Percentiles rank a stretch among this genome's conserved stretches.
These are phyloP conservation scores for Syncephalastrum monosporum DNA, from an alignment of 371 early-diverging fungal species.

Conservation along the genomic window DNA sequence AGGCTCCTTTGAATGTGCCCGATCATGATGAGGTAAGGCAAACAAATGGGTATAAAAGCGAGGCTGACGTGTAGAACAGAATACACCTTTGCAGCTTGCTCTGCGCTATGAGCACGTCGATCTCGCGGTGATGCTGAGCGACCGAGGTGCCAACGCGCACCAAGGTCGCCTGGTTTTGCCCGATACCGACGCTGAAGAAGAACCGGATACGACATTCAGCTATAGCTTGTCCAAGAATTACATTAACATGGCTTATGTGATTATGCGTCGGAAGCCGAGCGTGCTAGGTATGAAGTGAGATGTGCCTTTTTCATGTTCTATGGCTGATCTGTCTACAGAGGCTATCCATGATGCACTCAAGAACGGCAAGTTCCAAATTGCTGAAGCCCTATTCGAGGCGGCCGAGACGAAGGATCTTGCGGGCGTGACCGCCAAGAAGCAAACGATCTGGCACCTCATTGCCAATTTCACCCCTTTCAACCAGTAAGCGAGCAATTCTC, in stretches of 20 bases:
- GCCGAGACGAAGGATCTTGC: constrained; percentile 16
- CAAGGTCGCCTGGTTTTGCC: constrained; percentile 6
- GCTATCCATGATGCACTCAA: constrained; percentile 47
- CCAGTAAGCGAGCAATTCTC: constrained; percentile 13
- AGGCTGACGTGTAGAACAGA: constrained; percentile 19
- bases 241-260: constrained; percentile 56
- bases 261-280: constrained; percentile 38
- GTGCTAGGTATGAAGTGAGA: constrained; percentile 28
- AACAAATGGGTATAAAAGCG: neutral
- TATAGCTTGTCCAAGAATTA: constrained; percentile 40
- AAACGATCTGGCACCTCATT: constrained; percentile 51
- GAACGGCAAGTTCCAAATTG: constrained; percentile 55
- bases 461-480: constrained; percentile 46
- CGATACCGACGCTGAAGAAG: constrained; percentile 33
- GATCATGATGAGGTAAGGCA: constrained; percentile 50
- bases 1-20: constrained; percentile 31
- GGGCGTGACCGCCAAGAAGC: constrained; percentile 11
- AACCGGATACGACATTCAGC: constrained; percentile 30
- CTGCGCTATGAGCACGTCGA: constrained; percentile 51
- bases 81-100: constrained; percentile 49
- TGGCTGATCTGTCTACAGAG: constrained; percentile 13
- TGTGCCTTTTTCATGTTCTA: neutral
- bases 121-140: constrained; percentile 53
- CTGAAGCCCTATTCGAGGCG: constrained; percentile 36
- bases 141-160: constrained; percentile 36